A percentile compares a stretch with the other conserved stretches of the same genome.
Conservation (phyloP, 306 rosid species). For the Ceratonia siliqua region DNA sequence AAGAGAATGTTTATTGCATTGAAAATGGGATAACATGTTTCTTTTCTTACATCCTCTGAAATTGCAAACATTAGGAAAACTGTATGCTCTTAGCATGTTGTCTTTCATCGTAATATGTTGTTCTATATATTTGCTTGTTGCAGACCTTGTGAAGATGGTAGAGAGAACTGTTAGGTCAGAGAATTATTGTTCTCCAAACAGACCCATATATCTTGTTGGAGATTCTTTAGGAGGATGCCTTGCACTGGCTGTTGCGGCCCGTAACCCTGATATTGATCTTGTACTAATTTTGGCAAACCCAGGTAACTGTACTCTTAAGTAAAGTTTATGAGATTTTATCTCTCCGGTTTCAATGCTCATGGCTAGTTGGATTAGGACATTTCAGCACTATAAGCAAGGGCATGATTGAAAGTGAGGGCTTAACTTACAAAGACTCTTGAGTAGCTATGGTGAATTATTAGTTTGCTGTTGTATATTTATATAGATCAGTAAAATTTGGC, state of each 20-base stretch:
- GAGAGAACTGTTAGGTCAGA: constrained; percentile 60
- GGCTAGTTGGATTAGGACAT: background rate
- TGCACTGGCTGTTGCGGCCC: constrained; percentile 83
- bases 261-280: constrained; percentile 76
- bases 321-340: background rate
- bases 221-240: constrained; percentile 90
- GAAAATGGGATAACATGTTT: constrained; percentile 17
- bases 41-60: background rate
- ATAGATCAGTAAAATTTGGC: constrained; percentile 3
- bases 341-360: constrained; percentile 2
- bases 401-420: constrained; percentile 6
- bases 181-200: constrained; percentile 54
- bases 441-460: constrained; percentile 1
- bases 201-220: constrained; percentile 87
- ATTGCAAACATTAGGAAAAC: background rate
- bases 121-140: constrained; percentile 17
- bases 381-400: background rate
- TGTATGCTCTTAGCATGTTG: background rate
- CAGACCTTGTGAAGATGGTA: constrained; percentile 80
- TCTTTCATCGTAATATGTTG: constrained; percentile 22
- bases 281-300: constrained; percentile 83
- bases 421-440: background rate
- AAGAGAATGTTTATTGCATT: constrained; percentile 7
- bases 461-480: constrained; percentile 8
- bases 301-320: constrained; percentile 42